Evolutionary conservation across 1,284 basidiomycete genomes (phyloP), one percentile per base, ranked within the genome.

Genomic region (Grifola frondosa): DNA sequence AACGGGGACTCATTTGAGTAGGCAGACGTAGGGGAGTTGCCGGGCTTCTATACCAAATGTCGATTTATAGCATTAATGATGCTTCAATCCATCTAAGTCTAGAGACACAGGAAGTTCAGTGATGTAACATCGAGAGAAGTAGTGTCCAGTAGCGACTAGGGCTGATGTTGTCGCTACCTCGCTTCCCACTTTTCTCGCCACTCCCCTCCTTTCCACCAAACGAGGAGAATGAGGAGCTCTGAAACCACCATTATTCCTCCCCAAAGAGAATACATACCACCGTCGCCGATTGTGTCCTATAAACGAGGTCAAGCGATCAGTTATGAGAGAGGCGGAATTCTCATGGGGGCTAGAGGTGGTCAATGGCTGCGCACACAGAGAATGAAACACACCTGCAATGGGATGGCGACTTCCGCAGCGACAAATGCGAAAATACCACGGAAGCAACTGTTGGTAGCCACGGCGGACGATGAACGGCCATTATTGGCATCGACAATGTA

Each of bases 401-500:
- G 84, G 1, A 82, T 78, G 1, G 80, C 81, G 12, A 83, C 63
- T 59, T 91, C 87, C 2, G 78, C 77, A 4, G 82, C 81, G 11
- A 86, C 66, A 50, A 91, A 85, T 12, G 85, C 90, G 3, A 76
- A 69, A 2, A 81, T 36, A 1, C 89, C 87, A 29, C 88, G 75
- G 62, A 85, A 85, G 20, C 68, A 73, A 48, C 83, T 85, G 59
- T 91, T 91, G 13, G 73, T 65, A 0, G 88, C 83, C 5, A 87
- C 78, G 3, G 84, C 86, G 12, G 76, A 78, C 1, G 81, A 78
- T 0, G 84, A 84, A 15, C 85, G 75, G 6, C 90, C 89, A 4
- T 70, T 67, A 57, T 91, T 91, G 4, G 86, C 79, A 57, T 92
- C 88, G 6, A 89, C 83, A 36, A 89, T 72, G 55, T 88, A 90